Percentiles rank a stretch among this genome's conserved stretches.
Evolutionary conservation across 2,329 filamentous ascomycete genomes (phyloP).

Genomic region (Aspergillus jensenii): DNA sequence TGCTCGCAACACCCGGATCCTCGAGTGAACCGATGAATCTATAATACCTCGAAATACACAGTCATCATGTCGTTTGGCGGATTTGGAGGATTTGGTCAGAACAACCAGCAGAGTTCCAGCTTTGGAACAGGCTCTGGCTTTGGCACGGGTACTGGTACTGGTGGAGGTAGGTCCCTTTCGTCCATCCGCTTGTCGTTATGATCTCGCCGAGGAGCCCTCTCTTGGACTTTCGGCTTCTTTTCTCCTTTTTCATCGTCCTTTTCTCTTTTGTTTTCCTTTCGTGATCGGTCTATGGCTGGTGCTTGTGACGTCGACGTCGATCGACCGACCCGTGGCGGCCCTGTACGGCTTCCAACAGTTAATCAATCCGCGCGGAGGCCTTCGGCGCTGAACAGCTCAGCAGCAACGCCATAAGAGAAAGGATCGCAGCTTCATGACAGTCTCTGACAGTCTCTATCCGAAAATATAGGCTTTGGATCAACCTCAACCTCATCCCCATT

Average conservation of each 20-base stretch:
- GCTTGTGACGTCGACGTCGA: constrained; percentile 32
- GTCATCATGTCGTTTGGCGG: constrained; percentile 39
- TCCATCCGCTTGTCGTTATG: constrained; percentile 12
- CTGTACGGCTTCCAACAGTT: constrained; percentile 22
- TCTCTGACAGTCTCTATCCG: constrained; percentile 40
- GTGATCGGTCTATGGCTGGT: constrained; percentile 21
- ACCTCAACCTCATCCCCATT: constrained; percentile 39
- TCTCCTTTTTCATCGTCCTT: background rate
- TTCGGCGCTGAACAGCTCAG: constrained; percentile 27
- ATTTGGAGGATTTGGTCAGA: constrained; percentile 60
- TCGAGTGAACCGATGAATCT: constrained; percentile 30
- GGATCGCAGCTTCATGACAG: constrained; percentile 33
- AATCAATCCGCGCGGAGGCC: constrained; percentile 20
- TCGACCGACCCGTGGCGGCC: constrained; percentile 22
- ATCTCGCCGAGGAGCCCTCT: background rate
- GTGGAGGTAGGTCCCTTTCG: constrained; percentile 37
- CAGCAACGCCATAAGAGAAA: constrained; percentile 29
- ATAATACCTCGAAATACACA: constrained; percentile 21
- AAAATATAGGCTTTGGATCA: constrained; percentile 43
- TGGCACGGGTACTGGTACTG: constrained; percentile 31
- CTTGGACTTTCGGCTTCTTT: constrained; percentile 1
- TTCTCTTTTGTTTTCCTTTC: constrained; percentile 5
- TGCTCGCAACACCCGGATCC: constrained; percentile 5
- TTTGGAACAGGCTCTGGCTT: constrained; percentile 40
- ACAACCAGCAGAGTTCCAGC: constrained; percentile 49